Base-by-base conservation (phyloP, 163 green algal genomes). In the Volvox carteri region DNA sequence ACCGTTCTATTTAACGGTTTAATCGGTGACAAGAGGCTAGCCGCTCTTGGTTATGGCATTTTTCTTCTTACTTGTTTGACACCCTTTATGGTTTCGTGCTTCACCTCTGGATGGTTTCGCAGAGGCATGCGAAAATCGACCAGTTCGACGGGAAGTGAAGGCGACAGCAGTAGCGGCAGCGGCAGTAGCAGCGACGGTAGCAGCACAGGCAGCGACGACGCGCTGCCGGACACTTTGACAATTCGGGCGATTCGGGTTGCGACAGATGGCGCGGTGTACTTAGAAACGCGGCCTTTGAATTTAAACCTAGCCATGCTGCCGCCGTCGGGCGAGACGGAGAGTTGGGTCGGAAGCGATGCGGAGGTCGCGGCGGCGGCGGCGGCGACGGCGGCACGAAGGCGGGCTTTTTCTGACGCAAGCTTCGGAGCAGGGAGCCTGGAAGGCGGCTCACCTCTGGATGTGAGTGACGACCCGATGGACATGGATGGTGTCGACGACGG, bases 261-360 rank as follows among this genome's bases (percentile, higher is more conserved):
- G 5, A 16, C 62, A 0, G 80, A 87, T 19, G 80, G 80, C 1
- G 62, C 62, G 1, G 80, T 87, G 35, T 87, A 70, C 46, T 37
- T 87, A 0, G 80, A 87, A 30, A 21, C 30, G 7, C 18, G 8
- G 2, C 37, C 62, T 6, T 3, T 54, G 80, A 44, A 78, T 14
- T 42, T 87, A 44, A 44, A 78, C 11, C 62, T 87, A 5, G 12
- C 42, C 9, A 2, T 28, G 4, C 62, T 87, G 33, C 62, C 62
- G 9, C 1, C 41, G 2, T 37, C 28, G 9, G 80, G 30, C 4
- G 42, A 67, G 14, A 68, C 80, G 5, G 44, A 67, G 46, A 44
- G 37, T n/a, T 9, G 33, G 6, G 46, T 68, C 37, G 75, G 30
- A 6, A 41, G 35, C 33, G 75, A 50, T 12, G 39, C 18, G 46